Base-by-base conservation (phyloP, 768 basidiomycete genomes). In the Paxillus rubicundulus region DNA sequence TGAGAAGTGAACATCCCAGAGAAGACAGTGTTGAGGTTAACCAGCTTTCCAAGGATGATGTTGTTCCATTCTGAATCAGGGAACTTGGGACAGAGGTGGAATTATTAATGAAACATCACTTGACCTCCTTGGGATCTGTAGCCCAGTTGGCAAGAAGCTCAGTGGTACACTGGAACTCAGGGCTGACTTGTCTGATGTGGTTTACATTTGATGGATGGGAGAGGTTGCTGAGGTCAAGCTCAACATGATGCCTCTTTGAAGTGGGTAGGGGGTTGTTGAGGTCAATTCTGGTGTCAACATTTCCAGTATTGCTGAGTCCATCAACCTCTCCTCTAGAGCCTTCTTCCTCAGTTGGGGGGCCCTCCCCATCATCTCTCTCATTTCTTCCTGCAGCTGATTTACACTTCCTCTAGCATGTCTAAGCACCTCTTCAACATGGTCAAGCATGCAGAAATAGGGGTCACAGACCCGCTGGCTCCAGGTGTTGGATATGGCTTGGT, bases 21-120 rank as follows among this genome's bases (percentile, higher is more conserved):
- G 57, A 68, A 47, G 53, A 73, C 57, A 9, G 20, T 30, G 52
- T 73, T 60, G 55, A 73, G 63, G 52, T 72, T 56, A 57, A 72
- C 56, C 5, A 57, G 18, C 12, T 56, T 30, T 3, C 66, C 68
- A 44, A 72, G 60, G 33, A 18, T 32, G 30, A 32, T 32, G 30
- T 32, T 32, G 7, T 32, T 32, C 30, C 30, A 32, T 8, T 32
- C 30, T 2, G 30, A 32, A 8, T 32, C 30, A 8, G 30, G 30
- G 30, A 32, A 32, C 30, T 32, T 8, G 30, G 30, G 30, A 10
- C 30, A 32, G 10, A 32, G 10, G 30, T 8, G 10, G 30, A 3
- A 17, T 34, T 27, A 18, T 52, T 39, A 9, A 39, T 37, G n/a
- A 52, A 52, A 28, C 28, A 32, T 20, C 17, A 32, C 17, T 38